Percentiles rank a stretch among this genome's conserved stretches.
phyloP scores from a whole-genome alignment of 1,139 yeast genomes.

The Meyerozyma carpophila region DNA sequence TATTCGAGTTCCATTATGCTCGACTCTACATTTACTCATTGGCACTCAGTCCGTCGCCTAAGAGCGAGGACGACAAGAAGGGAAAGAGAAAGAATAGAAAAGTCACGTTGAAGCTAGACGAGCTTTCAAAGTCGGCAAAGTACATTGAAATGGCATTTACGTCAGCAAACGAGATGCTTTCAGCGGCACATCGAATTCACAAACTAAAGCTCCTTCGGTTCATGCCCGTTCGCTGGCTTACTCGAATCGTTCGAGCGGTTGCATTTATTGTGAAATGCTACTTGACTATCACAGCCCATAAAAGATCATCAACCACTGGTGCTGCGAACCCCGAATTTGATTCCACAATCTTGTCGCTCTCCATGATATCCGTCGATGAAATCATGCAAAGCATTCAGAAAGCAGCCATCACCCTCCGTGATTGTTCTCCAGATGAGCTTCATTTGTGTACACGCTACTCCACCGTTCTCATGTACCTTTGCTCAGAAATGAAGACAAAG shows the following conservation, averaged over 20 bases:
- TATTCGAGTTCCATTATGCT: conserved; percentile 80
- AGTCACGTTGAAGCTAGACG: conserved; percentile 53
- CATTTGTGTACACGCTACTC: conserved; percentile 82
- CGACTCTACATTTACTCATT: conserved; percentile 78
- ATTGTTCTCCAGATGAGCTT: conserved; percentile 84
- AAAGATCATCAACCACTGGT: conserved; percentile 14
- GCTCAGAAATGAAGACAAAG: conserved; percentile 62
- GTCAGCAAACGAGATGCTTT: conserved; percentile 77
- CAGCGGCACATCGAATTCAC: conserved; percentile 69
- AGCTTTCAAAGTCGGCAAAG: conserved; percentile 66
- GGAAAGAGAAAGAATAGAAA: conserved; percentile 14
- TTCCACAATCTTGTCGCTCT: conserved; percentile 51
- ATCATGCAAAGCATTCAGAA: conserved; percentile 62
- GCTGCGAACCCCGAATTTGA: conserved; percentile 27
- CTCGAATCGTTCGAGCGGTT: conserved; percentile 82
- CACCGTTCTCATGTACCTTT: conserved; percentile 70
- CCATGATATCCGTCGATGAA: conserved; percentile 66
- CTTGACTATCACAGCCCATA: conserved; percentile 55
- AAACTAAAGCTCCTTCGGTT: conserved; percentile 56
- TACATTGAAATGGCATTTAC: conserved; percentile 78
- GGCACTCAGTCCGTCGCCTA: conserved; percentile 51
- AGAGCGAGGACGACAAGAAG: conserved; percentile 15
- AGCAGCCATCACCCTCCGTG: conserved; percentile 71
- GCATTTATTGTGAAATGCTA: conserved; percentile 87
- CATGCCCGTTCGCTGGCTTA: conserved; percentile 91